Conservation (phyloP, 2,329 filamentous ascomycete species). For the Aschersonia sp. region DNA sequence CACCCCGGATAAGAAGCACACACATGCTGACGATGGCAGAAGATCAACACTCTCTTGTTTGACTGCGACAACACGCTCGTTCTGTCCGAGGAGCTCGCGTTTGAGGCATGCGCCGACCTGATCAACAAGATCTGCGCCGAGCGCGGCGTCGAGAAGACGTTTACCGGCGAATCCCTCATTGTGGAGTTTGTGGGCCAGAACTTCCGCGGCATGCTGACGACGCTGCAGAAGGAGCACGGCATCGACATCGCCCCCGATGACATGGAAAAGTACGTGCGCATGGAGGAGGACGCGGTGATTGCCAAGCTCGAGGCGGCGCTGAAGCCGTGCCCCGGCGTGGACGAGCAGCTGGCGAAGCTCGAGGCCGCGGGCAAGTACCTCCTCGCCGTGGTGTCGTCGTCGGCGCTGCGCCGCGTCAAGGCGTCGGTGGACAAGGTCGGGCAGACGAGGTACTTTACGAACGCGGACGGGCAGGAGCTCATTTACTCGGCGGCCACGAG, state of each 20-base stretch:
- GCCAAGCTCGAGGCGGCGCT: conserved; percentile 58
- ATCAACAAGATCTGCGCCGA: conserved; percentile 71
- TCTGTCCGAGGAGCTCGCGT: conserved; percentile 78
- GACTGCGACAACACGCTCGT: conserved; percentile 88
- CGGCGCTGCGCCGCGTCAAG: conserved; percentile 61
- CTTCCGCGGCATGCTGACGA: conserved; percentile 81
- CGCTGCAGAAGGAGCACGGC: conserved; percentile 60
- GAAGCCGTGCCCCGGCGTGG: conserved; percentile 54
- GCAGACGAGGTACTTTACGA: conserved; percentile 62
- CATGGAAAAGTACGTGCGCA: conserved; percentile 56
- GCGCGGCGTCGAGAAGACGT: conserved; percentile 48
- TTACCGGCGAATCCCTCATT: conserved; percentile 68
- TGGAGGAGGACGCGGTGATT: conserved; percentile 74
- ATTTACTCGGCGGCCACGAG: conserved; percentile 75
- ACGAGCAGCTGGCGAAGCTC: conserved; percentile 52
- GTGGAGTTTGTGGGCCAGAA: conserved; percentile 84
- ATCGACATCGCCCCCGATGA: conserved; percentile 57
- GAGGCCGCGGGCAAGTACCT: conserved; percentile 46
- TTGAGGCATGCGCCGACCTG: conserved; percentile 79
- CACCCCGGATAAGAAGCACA: background rate
- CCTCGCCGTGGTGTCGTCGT: conserved; percentile 69
- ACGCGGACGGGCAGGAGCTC: conserved; percentile 34
- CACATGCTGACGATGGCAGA: background rate
- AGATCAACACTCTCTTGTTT: conserved; percentile 58
- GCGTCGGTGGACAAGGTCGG: conserved; percentile 68